Conservation (phyloP, 257 asterid species). For the Solanum virginianum region DNA sequence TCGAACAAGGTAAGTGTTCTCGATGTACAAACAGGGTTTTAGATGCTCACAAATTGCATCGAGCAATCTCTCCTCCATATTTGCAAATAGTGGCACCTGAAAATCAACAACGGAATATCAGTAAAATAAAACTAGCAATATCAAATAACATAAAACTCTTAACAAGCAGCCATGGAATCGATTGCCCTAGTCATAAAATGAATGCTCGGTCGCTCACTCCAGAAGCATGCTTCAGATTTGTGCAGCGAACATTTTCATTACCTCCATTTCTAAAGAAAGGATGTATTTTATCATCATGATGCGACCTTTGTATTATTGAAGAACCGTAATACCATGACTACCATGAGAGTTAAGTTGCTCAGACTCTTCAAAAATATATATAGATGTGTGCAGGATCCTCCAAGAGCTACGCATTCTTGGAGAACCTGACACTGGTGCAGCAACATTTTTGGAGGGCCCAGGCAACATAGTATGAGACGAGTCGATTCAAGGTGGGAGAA, state of each 20-base stretch:
- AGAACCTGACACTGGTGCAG: not conserved
- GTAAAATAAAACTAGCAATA: not conserved
- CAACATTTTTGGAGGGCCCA: not conserved
- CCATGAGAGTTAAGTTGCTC: not conserved
- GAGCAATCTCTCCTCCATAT: slow-evolving; percentile 89
- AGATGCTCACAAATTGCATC: slow-evolving; percentile 96
- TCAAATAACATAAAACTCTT: not conserved
- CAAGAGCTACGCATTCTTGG: not conserved
- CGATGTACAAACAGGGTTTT: slow-evolving; percentile 57
- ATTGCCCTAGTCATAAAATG: not conserved
- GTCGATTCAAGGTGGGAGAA: not conserved
- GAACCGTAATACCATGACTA: not conserved
- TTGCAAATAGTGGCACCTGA: slow-evolving; percentile 94
- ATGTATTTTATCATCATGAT: not conserved
- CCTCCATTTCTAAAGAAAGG: not conserved
- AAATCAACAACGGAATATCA: not conserved
- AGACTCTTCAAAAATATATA: not conserved
- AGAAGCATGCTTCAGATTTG: not conserved
- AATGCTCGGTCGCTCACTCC: not conserved
- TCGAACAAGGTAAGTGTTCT: slow-evolving; percentile 3
- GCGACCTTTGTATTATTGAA: not conserved
- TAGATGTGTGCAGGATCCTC: not conserved
- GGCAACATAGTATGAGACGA: not conserved
- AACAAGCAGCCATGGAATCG: not conserved
- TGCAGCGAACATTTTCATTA: not conserved